Conservation (phyloP, 2,329 filamentous ascomycete species). For the Pyricularia sp. region DNA sequence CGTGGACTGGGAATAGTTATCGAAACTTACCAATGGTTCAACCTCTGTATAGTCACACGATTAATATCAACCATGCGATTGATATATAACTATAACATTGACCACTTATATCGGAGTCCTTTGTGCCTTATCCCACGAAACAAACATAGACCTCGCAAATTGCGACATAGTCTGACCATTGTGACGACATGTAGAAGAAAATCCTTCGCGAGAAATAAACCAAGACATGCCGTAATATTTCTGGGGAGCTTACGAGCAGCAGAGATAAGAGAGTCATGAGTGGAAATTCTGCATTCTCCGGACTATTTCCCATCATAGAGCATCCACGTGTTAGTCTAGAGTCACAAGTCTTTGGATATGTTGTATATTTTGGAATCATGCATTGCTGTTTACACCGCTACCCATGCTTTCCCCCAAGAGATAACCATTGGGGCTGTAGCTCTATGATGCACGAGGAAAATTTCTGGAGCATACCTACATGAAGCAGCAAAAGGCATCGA, state of each 20-base stretch:
- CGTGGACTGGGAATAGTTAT: background rate
- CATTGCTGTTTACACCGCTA: background rate
- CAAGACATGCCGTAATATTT: background rate
- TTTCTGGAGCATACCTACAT: background rate
- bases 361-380: background rate
- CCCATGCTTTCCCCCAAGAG: background rate
- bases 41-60: no score
- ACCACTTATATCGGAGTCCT: background rate
- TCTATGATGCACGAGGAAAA: background rate
- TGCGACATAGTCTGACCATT: background rate
- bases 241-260: background rate
- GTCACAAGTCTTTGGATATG: background rate
- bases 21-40: background rate
- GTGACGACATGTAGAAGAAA: background rate
- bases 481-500: background rate
- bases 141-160: background rate
- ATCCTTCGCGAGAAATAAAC: background rate
- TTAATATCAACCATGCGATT: no score
- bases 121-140: background rate
- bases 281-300: background rate
- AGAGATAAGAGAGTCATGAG: background rate
- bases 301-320: background rate
- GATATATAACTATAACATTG: background rate
- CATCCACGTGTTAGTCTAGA: background rate
- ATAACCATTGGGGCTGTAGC: background rate